These are phyloP conservation scores for Lycium barbarum DNA, from an alignment of 257 asterid species.

Conservation along the genomic window DNA sequence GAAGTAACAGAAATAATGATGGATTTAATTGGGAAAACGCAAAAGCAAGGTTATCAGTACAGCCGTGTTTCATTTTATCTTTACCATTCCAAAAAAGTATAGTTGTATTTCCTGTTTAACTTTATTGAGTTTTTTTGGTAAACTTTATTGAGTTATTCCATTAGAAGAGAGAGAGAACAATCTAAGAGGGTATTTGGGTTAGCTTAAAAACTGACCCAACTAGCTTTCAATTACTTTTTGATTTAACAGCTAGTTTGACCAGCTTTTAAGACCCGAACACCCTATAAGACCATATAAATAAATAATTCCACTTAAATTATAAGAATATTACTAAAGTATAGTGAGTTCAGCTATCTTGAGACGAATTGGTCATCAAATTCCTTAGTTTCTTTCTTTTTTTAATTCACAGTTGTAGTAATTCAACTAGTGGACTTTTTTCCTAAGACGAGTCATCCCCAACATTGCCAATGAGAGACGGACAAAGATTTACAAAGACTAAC, in stretches of 20 bases:
- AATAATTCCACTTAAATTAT: neutral
- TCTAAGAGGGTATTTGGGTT: neutral
- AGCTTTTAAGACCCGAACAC: neutral
- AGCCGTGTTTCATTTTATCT: neutral
- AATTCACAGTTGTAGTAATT: neutral
- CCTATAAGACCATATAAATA: neutral
- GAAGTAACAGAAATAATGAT: neutral
- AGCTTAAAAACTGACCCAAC: neutral
- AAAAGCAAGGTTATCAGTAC: neutral
- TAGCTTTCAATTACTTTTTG: neutral
- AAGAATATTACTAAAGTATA: neutral
- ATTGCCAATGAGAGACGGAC: neutral
- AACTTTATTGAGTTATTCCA: neutral
- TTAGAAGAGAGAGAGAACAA: neutral
- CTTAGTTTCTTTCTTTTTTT: constrained; percentile 15
- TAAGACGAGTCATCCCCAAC: neutral
- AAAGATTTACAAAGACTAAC: neutral
- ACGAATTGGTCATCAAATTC: neutral
- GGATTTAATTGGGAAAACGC: neutral
- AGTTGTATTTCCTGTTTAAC: neutral
- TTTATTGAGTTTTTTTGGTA: too few relatives aligned
- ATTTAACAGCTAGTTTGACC: neutral
- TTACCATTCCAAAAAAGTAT: too few relatives aligned
- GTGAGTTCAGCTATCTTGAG: neutral
- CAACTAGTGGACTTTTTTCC: constrained; percentile 5